Evolutionary conservation across 2,329 filamentous ascomycete species (phyloP).

Genomic region (Neocatenulostroma microsporum): DNA sequence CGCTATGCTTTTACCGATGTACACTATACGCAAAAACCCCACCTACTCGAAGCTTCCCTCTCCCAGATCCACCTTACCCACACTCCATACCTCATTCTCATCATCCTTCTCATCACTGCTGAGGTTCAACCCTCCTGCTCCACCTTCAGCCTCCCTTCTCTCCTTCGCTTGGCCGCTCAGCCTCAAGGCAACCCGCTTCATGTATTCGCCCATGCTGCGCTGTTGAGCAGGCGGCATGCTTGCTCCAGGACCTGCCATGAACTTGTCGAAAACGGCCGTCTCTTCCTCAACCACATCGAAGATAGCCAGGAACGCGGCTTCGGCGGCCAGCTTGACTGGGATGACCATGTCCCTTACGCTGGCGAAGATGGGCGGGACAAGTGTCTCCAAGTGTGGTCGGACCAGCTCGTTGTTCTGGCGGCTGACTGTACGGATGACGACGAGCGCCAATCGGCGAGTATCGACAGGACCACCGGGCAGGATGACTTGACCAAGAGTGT

Average conservation of each 20-base stretch:
- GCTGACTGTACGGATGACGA: conserved; percentile 77
- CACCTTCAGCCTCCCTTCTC: conserved; percentile 83
- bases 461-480: conserved; percentile 72
- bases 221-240: conserved; percentile 65
- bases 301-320: conserved; percentile 85
- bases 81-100: conserved; percentile 90
- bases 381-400: conserved; percentile 67
- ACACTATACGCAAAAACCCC: too few species aligned
- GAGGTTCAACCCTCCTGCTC: conserved; percentile 73
- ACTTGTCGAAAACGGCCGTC: conserved; percentile 80
- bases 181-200: conserved; percentile 81
- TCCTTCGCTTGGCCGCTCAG: conserved; percentile 82
- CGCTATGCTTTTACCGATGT: too few species aligned
- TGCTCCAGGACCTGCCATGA: conserved; percentile 61
- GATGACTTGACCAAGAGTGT: conserved; percentile 66
- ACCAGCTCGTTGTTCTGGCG: conserved; percentile 72
- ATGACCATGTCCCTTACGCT: conserved; percentile 87
- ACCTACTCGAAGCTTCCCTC: conserved; percentile 35
- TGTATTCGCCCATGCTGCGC: conserved; percentile 92
- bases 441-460: conserved; percentile 75
- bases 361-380: conserved; percentile 80
- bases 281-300: conserved; percentile 89
- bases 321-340: conserved; percentile 88
- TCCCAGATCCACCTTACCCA: conserved; percentile 78
- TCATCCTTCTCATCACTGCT: conserved; percentile 90